Conservation (phyloP, 164 flowering plant genomes). For the Vitis cinerea region DNA sequence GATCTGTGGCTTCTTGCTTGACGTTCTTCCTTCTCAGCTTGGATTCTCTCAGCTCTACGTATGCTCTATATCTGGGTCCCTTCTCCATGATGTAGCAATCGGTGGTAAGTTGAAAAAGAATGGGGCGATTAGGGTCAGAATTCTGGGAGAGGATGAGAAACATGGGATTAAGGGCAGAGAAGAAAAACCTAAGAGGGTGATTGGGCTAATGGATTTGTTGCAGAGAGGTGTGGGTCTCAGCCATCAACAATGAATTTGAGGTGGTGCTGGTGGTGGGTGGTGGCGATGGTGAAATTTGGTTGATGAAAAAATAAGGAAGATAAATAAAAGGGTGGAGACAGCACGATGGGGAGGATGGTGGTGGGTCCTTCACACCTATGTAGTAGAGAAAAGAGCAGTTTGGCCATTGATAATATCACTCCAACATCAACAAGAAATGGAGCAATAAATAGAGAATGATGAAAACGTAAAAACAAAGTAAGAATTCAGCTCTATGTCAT, state of each 20-base stretch:
- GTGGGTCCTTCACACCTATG: constrained; percentile 21
- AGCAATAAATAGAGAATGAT: too few relatives aligned
- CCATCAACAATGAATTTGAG: constrained; percentile 25
- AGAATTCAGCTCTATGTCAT: too few relatives aligned
- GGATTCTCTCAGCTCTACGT: constrained; percentile 58
- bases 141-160: constrained; percentile 41
- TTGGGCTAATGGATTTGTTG: constrained; percentile 19
- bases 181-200: constrained; percentile 22
- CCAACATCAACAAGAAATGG: too few relatives aligned
- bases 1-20: constrained; percentile 1
- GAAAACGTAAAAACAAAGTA: too few relatives aligned
- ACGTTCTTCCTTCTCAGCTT: constrained; percentile 36
- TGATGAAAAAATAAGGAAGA: constrained; percentile 1
- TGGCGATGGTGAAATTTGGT: neutral
- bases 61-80: constrained; percentile 60
- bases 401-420: too few relatives aligned
- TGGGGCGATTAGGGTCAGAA: constrained; percentile 15
- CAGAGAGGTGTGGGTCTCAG: constrained; percentile 22
- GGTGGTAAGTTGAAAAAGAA: constrained; percentile 20
- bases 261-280: neutral
- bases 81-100: constrained; percentile 30
- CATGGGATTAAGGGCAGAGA: constrained; percentile 38
- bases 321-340: constrained; percentile 6
- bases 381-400: constrained; percentile 5
- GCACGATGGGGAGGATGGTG: constrained; percentile 1